These are phyloP conservation scores for Aphanocladium album DNA, from an alignment of 2,329 filamentous ascomycete species.

Conservation along the genomic window DNA sequence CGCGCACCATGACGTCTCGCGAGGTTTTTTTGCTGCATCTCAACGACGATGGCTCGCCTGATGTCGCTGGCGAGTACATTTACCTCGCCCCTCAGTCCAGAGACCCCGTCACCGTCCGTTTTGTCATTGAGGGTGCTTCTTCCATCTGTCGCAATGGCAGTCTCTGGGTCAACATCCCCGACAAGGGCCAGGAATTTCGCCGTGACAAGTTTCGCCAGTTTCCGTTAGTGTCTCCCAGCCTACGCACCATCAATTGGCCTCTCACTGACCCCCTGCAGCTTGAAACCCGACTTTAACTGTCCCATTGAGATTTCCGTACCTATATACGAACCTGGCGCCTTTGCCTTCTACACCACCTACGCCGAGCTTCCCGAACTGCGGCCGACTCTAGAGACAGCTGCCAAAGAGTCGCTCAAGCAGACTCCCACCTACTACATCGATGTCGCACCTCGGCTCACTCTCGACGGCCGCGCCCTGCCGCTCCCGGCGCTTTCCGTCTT, in stretches of 20 bases:
- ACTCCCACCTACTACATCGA: slow-evolving; percentile 88
- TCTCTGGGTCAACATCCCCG: slow-evolving; percentile 93
- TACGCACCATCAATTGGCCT: not conserved
- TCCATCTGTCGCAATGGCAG: slow-evolving; percentile 93
- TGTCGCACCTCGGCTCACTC: slow-evolving; percentile 73
- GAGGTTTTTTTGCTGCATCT: slow-evolving; percentile 85
- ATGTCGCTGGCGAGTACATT: slow-evolving; percentile 84
- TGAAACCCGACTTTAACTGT: slow-evolving; percentile 88
- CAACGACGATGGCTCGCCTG: slow-evolving; percentile 87
- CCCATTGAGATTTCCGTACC: slow-evolving; percentile 86
- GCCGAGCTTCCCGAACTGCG: slow-evolving; percentile 70
- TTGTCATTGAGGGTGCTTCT: slow-evolving; percentile 89
- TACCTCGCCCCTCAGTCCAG: slow-evolving; percentile 74
- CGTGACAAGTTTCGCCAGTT: slow-evolving; percentile 79
- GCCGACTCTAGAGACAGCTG: slow-evolving; percentile 21
- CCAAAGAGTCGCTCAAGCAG: slow-evolving; percentile 48
- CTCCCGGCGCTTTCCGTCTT: slow-evolving; percentile 86
- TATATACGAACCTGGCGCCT: slow-evolving; percentile 77
- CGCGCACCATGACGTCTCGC: slow-evolving; percentile 57
- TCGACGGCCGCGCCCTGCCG: slow-evolving; percentile 71
- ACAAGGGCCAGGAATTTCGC: slow-evolving; percentile 67
- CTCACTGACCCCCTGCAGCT: slow-evolving; percentile 42
- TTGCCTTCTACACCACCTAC: slow-evolving; percentile 92
- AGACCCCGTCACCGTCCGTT: slow-evolving; percentile 74
- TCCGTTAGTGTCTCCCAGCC: slow-evolving; percentile 55